phyloP scores from a whole-genome alignment of 148 eudicot genomes.

The Linanthus parryae region DNA sequence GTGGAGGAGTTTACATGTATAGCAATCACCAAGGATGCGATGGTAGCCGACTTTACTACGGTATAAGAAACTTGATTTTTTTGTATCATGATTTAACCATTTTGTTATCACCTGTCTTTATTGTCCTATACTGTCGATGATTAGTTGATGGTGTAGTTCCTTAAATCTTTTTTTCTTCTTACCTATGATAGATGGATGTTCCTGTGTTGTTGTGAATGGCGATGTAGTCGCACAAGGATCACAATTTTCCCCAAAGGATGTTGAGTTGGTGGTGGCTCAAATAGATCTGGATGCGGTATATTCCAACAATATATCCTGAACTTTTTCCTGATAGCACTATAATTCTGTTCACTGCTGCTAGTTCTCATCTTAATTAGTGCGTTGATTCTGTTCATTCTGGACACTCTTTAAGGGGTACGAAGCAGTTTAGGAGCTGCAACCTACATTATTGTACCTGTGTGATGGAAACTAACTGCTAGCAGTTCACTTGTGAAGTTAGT shows the following conservation, averaged over 20 bases:
- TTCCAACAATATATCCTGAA: too few species aligned
- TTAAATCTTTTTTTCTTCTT: neutral
- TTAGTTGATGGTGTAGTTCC: too few species aligned
- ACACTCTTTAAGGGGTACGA: too few species aligned
- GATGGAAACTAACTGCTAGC: too few species aligned
- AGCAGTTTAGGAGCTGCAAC: too few species aligned
- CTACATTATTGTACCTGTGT: too few species aligned
- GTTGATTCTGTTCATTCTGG: neutral
- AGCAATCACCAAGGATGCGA: slow-evolving; percentile 98
- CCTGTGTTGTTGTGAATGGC: slow-evolving; percentile 84
- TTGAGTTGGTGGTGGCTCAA: slow-evolving; percentile 86
- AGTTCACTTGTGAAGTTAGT: too few species aligned
- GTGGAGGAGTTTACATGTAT: slow-evolving; percentile 97
- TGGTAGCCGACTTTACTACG: slow-evolving; percentile 90
- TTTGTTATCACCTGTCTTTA: too few species aligned
- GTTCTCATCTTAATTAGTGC: neutral
- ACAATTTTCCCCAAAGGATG: slow-evolving; percentile 92
- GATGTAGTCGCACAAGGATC: slow-evolving; percentile 98
- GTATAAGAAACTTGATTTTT: slow-evolving; percentile 30
- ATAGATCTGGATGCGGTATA: slow-evolving; percentile 93
- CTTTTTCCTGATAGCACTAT: too few species aligned
- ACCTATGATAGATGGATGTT: slow-evolving; percentile 66
- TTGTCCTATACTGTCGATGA: too few species aligned
- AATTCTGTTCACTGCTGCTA: too few species aligned
- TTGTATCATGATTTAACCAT: too few species aligned